Percentiles rank a stretch among this genome's conserved stretches.
These are phyloP conservation scores for Calocera viscosa DNA, from an alignment of 768 basidiomycete species.

Conservation along the genomic window DNA sequence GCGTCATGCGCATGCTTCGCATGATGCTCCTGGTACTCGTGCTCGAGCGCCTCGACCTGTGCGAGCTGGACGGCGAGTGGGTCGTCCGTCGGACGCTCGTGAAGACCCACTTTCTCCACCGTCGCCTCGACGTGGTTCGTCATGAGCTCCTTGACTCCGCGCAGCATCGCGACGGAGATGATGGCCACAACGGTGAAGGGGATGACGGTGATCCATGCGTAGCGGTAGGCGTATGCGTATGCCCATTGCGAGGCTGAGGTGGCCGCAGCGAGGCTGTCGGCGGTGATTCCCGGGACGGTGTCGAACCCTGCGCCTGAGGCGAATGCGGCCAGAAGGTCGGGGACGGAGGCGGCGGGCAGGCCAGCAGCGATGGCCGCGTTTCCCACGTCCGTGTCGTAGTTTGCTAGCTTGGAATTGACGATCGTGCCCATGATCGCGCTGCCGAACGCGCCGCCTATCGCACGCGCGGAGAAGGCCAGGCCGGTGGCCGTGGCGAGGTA, in stretches of 20 bases:
- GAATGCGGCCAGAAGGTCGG: conserved; percentile 7
- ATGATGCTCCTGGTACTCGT: not conserved
- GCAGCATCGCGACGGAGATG: conserved; percentile 7
- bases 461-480: conserved; percentile 14
- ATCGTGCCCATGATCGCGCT: conserved; percentile 7
- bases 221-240: conserved; percentile 11
- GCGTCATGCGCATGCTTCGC: not conserved
- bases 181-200: conserved; percentile 11
- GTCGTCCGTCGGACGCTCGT: conserved; percentile 8
- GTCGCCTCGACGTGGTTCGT: conserved; percentile 12
- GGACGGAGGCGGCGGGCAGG: not conserved
- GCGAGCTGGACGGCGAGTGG: not conserved
- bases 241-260: not conserved
- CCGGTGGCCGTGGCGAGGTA: conserved; percentile 14
- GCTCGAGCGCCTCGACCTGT: not conserved
- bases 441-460: conserved; percentile 15
- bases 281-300: not conserved
- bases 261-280: not conserved
- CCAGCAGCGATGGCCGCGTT: not conserved
- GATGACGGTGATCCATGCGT: conserved; percentile 9
- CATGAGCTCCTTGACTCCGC: conserved; percentile 10
- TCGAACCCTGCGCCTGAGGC: not conserved
- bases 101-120: conserved; percentile 7
- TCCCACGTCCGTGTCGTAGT: not conserved
- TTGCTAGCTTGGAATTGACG: conserved; percentile 7